phyloP scores from a whole-genome alignment of 2,329 filamentous ascomycete genomes.

The Fusarium cyanostomum region DNA sequence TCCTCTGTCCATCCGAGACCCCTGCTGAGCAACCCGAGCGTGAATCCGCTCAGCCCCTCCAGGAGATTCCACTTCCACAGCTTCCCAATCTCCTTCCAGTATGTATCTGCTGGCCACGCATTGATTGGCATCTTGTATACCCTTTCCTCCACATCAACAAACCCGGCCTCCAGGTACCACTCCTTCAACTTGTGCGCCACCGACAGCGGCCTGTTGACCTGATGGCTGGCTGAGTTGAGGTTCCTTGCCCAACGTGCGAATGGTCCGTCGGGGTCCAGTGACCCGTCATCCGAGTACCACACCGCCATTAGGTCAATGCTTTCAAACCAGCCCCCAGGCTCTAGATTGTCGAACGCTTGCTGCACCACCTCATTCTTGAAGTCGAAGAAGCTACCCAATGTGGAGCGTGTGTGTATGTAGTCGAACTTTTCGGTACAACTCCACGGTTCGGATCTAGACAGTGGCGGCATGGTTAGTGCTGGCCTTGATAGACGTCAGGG shows the following conservation, averaged over 20 bases:
- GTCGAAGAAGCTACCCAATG: not conserved
- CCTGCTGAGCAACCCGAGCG: not conserved
- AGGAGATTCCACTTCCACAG: not conserved
- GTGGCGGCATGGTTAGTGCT: not conserved
- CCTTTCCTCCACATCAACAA: conserved; percentile 1
- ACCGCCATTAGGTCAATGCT: not conserved
- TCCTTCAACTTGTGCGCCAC: not conserved
- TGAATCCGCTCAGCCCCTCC: not conserved
- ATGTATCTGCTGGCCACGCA: not conserved
- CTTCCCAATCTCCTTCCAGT: not conserved
- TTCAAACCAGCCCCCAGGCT: conserved; percentile 1
- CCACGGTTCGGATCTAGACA: not conserved
- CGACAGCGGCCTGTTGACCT: not conserved
- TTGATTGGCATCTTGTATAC: conserved; percentile 1
- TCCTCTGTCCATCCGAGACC: not conserved
- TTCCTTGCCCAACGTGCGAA: not conserved
- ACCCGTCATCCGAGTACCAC: not conserved
- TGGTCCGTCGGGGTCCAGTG: not conserved
- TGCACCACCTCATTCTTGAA: not conserved
- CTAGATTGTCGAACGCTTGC: conserved; percentile 1
- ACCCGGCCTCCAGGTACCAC: not conserved
- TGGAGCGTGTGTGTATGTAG: not conserved
- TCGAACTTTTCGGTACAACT: conserved; percentile 1
- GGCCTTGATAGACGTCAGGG: not conserved
- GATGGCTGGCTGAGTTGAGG: not conserved